Base-by-base conservation (phyloP, 352 stramenopile species). In the Phytophthora brassicae region DNA sequence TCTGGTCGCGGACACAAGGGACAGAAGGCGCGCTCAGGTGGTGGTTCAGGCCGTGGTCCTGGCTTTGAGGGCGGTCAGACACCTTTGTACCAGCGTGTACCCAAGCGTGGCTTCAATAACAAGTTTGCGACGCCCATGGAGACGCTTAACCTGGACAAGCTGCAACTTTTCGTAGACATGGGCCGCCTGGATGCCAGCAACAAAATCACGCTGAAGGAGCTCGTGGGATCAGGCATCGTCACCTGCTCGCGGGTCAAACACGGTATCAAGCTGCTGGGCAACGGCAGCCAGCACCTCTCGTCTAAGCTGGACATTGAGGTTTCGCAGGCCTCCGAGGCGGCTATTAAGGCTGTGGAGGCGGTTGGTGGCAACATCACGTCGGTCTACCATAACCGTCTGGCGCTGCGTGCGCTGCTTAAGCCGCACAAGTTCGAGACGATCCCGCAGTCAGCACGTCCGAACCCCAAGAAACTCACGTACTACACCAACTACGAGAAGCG, bases 21-120 rank as follows among this genome's bases (percentile, higher is more conserved):
- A 52, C 94, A 98, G 75, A 98, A 99, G 79, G 82, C 96, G 24
- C 85, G 97, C 46, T 77, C 81, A 12, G 96, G 97, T 13, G 89
- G 90, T 7, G 83, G 91, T 22, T 74, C 84, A 0, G 84, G 84
- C 5, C 84, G 84, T 22, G 88, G 95, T 0, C 83, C 89, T 22
- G 92, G 88, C 26, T 99, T 99, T 66, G 97, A 99, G 68, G 97
- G 97, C 54, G 97, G 97, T 4, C 97, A 99, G 79, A 99, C 97
- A 43, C 97, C 96, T 36, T 75, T 99, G 51, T 97, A 98, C 80
- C 94, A 98, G 71, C 85, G 91, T 41, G 67, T 99, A 38, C 97
- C 97, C 29, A 99, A 99, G 84, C 90, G 95, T 36, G 97, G 97
- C 54, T 99, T 99, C 77, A 99, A 99, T 75, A 95, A 95, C 66